A percentile compares a stretch with the other conserved stretches of the same genome.
Evolutionary conservation across 495 filamentous ascomycete genomes (phyloP).

Genomic region (Chaetomium tenue): DNA sequence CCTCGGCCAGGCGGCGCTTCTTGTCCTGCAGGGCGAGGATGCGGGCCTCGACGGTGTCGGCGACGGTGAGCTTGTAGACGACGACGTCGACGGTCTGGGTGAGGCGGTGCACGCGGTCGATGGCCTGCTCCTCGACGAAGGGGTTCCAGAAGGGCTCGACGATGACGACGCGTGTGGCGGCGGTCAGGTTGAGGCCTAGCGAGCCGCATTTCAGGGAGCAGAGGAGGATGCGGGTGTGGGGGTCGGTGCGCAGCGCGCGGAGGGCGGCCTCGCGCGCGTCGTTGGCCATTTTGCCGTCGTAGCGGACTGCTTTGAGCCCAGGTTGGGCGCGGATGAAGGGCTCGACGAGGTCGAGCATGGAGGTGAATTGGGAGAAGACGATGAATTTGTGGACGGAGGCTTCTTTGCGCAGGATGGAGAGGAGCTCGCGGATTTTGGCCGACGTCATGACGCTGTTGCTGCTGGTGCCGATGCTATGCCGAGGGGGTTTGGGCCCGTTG

Average conservation of each 20-base stretch:
- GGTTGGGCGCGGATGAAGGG: constrained; percentile 72
- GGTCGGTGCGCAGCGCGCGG: constrained; percentile 64
- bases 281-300: constrained; percentile 95
- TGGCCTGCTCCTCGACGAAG: constrained; percentile 98
- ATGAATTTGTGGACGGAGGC: constrained; percentile 83
- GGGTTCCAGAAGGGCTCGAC: constrained; percentile 98
- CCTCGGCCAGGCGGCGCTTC: constrained; percentile 81
- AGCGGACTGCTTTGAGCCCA: constrained; percentile 74
- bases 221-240: constrained; percentile 71
- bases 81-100: constrained; percentile 92
- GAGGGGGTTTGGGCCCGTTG: background rate
- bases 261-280: constrained; percentile 87
- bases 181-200: constrained; percentile 89
- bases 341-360: constrained; percentile 93
- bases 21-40: constrained; percentile 90
- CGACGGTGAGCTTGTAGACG: constrained; percentile 89
- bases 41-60: constrained; percentile 81
- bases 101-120: constrained; percentile 94
- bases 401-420: constrained; percentile 78
- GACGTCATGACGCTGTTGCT: constrained; percentile 60
- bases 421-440: constrained; percentile 84
- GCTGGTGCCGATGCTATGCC: constrained; percentile 25
- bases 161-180: constrained; percentile 89
- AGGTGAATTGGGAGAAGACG: constrained; percentile 94
- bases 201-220: constrained; percentile 93